phyloP scores from a whole-genome alignment of 805 yeast species.

The Suhomyces vadensis region DNA sequence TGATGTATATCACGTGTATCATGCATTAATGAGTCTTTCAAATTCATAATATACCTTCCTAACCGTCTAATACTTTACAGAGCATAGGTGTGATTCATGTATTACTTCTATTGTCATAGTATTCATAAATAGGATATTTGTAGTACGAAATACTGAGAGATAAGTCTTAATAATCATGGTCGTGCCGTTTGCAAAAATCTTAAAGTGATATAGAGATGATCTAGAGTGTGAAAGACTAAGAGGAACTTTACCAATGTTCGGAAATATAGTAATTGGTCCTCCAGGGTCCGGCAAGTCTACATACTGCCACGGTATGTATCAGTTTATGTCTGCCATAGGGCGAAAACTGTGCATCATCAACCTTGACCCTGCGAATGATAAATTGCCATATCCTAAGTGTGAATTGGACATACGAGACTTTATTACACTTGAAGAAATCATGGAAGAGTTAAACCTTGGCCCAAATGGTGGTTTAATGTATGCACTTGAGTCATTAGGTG shows the following conservation, averaged over 20 bases:
- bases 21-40: not conserved
- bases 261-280: conserved; percentile 94
- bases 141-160: too few relatives aligned
- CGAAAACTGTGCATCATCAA: conserved; percentile 82
- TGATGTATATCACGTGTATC: not conserved
- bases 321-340: conserved; percentile 92
- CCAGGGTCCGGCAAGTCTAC: conserved; percentile 98
- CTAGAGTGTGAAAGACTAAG: not conserved
- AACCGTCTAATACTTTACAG: too few relatives aligned
- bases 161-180: too few relatives aligned
- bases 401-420: conserved; percentile 78
- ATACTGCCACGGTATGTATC: conserved; percentile 88
- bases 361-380: conserved; percentile 90
- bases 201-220: not conserved
- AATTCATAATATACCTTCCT: not conserved
- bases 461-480: conserved; percentile 91
- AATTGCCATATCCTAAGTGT: conserved; percentile 61
- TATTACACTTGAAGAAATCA: conserved; percentile 72
- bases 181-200: not conserved
- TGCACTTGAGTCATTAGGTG: conserved; percentile 66
- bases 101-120: too few relatives aligned
- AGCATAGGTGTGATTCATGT: too few relatives aligned
- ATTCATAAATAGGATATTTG: too few relatives aligned
- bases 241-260: conserved; percentile 50
- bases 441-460: conserved; percentile 71